Conservation (phyloP, 176 grass and related monocot species). For the Tuctoria greenei region DNA sequence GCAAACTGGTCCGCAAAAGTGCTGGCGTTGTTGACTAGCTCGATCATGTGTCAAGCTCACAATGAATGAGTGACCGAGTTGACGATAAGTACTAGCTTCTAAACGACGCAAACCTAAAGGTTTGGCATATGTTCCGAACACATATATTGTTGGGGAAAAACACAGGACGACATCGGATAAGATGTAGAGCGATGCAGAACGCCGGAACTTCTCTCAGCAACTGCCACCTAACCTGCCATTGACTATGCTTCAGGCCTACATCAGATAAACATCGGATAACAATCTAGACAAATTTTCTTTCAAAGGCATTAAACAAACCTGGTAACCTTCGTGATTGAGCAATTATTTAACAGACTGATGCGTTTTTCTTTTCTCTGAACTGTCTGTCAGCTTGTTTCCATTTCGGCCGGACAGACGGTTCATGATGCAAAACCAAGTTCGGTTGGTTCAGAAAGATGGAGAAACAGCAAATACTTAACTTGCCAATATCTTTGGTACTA, state of each 20-base stretch:
- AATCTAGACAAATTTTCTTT: background rate
- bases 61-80: background rate
- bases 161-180: too few relatives aligned
- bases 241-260: constrained; percentile 20
- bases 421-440: constrained; percentile 7
- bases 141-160: too few relatives aligned
- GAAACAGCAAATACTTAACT: background rate
- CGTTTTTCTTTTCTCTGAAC: background rate
- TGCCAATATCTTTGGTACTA: background rate
- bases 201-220: background rate
- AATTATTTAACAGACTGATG: background rate
- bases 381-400: constrained; percentile 2
- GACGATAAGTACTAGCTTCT: background rate
- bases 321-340: constrained; percentile 8
- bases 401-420: background rate
- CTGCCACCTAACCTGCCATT: constrained; percentile 14
- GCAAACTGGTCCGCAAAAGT: background rate
- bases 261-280: background rate
- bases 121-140: constrained; percentile 22
- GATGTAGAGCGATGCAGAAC: too few relatives aligned
- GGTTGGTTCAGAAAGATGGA: constrained; percentile 7
- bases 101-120: constrained; percentile 3
- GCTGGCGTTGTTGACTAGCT: background rate
- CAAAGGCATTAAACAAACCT: background rate
- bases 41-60: background rate